Evolutionary conservation across 148 eudicot genomes (phyloP), one percentile per base, ranked within the genome.

Genomic region (Linanthus parryae): DNA sequence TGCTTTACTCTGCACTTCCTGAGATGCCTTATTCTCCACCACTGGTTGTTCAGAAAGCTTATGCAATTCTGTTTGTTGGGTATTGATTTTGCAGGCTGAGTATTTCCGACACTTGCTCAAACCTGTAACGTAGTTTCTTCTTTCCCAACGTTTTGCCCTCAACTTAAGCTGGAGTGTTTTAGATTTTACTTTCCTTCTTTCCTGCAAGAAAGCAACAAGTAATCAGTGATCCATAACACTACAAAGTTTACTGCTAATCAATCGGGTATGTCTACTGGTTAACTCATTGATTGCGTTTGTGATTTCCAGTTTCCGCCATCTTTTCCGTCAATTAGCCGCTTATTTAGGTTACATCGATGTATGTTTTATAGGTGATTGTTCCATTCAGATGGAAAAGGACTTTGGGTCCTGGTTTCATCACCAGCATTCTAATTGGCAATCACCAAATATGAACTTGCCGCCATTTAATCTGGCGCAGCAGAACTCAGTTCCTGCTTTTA

Each of bases 51-150:
- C 7, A 24, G 29, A 22, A 39, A 53, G 53, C 66, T 63, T 30
- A 63, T 55, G 15, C 15, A 10, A 10, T 21, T 40, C 42, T 49
- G 24, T 22, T 63, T 75, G 24, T 66, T 61, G 49, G 36, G 6
- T 31, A 27, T 47, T n/a, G n/a, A n/a, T n/a, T n/a, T 80, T 84
- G 40, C 96, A 91, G 97, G 97, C 97, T 33, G 97, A 91, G 59
- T 91, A 91, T 69, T 91, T 91, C 52, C 89, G 97, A 25, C 92
- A 78, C 30, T 81, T 91, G 76, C 78, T 91, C 22, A 91, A 91
- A 72, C 97, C 97, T 29, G 95, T 91, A 12, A 91, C 97, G 97
- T 91, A 91, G 94, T n/a, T 49, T 40, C 66, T 30, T 39, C 45
- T 72, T 58, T 41, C 45, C 35, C 36, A 8, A 21, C 48, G 20